Evolutionary conservation across 2,329 filamentous ascomycete species (phyloP).

Genomic region (Colletotrichum graminicola): DNA sequence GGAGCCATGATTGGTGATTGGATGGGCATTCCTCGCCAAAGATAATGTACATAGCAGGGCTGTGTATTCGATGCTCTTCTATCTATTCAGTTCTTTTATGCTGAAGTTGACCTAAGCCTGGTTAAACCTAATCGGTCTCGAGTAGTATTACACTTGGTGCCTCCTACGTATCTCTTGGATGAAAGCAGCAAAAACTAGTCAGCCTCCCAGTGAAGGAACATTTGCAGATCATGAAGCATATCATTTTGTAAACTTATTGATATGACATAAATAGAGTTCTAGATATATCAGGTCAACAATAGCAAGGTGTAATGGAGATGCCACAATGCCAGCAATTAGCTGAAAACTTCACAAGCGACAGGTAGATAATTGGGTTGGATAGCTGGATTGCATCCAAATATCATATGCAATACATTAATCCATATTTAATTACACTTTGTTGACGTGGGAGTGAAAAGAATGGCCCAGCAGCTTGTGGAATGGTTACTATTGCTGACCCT

Average conservation of each 20-base stretch:
- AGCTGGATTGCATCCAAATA: neutral
- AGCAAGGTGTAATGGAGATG: neutral
- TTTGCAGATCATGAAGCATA: no score
- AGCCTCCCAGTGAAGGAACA: no score
- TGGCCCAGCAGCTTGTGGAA: no score
- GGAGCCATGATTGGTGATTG: no score
- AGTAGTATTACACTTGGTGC: neutral
- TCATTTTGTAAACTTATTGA: neutral
- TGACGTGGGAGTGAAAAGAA: no score
- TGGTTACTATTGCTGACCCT: no score
- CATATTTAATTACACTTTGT: no score
- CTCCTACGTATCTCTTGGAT: neutral
- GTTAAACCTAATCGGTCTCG: neutral
- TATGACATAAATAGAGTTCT: neutral
- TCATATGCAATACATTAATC: no score
- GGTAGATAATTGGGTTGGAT: no score
- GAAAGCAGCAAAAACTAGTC: neutral
- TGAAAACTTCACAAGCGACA: neutral
- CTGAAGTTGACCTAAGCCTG: neutral
- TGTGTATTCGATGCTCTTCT: neutral
- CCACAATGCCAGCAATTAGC: neutral
- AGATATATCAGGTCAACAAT: rapidly evolving
- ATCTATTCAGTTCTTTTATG: neutral
- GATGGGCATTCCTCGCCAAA: no score
- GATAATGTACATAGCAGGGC: neutral